Evolutionary conservation across 2,329 filamentous ascomycete species (phyloP).

Genomic region (Dothistroma pini): DNA sequence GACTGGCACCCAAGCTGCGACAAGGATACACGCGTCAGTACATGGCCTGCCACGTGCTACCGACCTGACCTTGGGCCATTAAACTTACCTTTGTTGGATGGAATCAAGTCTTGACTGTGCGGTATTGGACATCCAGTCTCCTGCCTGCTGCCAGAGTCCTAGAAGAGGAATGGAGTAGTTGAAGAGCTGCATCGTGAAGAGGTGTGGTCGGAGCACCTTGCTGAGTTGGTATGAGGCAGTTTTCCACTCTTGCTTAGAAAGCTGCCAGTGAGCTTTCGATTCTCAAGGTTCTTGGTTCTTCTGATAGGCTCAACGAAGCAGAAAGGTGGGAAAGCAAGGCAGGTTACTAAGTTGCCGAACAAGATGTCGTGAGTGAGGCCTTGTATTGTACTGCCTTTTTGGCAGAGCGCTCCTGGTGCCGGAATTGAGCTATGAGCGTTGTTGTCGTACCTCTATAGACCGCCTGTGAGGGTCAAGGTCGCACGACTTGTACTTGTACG

Average conservation of each 20-base stretch:
- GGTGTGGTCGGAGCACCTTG: slow-evolving; percentile 17
- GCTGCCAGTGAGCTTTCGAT: slow-evolving; percentile 4
- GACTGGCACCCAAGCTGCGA: slow-evolving; percentile 15
- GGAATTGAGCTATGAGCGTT: neutral
- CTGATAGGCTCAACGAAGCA: neutral
- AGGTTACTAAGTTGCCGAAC: neutral
- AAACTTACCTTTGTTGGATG: slow-evolving; percentile 22
- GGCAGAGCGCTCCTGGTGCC: neutral
- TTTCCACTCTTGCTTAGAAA: slow-evolving; percentile 8
- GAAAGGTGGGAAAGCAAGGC: neutral
- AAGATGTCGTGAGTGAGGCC: neutral
- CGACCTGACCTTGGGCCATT: neutral
- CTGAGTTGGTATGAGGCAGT: slow-evolving; percentile 24
- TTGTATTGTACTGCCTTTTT: neutral
- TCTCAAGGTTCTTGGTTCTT: neutral
- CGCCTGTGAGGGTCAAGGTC: too few species aligned
- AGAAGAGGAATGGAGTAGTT: slow-evolving; percentile 28
- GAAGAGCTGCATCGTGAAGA: slow-evolving; percentile 24
- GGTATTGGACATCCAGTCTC: slow-evolving; percentile 26
- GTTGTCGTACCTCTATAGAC: too few species aligned
- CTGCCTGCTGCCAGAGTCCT: slow-evolving; percentile 11
- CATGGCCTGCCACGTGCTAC: neutral
- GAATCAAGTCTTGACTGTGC: slow-evolving; percentile 28
- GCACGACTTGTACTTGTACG: too few species aligned
- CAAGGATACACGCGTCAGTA: slow-evolving; percentile 1